Percentiles rank a stretch among this genome's conserved stretches.
phyloP scores from a whole-genome alignment of 495 filamentous ascomycete genomes.

The Recurvomyces mirabilis region DNA sequence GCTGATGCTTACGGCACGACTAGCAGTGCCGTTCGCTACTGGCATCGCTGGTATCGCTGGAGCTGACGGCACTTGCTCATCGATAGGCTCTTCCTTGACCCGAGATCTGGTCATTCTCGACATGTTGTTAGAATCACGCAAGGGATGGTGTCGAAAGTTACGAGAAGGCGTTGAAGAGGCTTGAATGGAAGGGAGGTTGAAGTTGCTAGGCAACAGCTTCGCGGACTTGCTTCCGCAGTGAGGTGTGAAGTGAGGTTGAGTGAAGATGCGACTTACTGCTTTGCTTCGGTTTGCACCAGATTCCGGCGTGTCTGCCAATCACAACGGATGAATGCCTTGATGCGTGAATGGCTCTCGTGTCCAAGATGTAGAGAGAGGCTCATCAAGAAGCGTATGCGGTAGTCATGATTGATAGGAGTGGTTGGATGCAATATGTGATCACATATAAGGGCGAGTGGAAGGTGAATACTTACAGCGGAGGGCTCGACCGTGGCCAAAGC shows the following conservation, averaged over 20 bases:
- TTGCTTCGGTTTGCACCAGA: not conserved
- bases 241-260: slow-evolving; percentile 9
- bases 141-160: too few species aligned
- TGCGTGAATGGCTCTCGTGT: slow-evolving; percentile 13
- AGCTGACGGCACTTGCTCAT: not conserved
- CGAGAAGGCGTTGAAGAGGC: too few species aligned
- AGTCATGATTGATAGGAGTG: too few species aligned
- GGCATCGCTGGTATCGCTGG: not conserved
- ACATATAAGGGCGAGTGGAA: too few species aligned
- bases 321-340: slow-evolving; percentile 7
- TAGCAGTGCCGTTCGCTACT: not conserved
- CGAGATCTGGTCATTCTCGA: slow-evolving; percentile 4
- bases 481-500: too few species aligned
- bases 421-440: too few species aligned
- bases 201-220: too few species aligned
- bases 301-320: not conserved
- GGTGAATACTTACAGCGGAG: too few species aligned
- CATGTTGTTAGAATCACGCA: too few species aligned
- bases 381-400: too few species aligned
- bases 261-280: not conserved
- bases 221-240: too few species aligned
- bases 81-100: slow-evolving; percentile 3
- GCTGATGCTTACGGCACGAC: not conserved
- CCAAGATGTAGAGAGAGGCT: slow-evolving; percentile 9
- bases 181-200: too few species aligned